Evolutionary conservation across 495 filamentous ascomycete genomes (phyloP).

Genomic region (Chaetomium fimeti): DNA sequence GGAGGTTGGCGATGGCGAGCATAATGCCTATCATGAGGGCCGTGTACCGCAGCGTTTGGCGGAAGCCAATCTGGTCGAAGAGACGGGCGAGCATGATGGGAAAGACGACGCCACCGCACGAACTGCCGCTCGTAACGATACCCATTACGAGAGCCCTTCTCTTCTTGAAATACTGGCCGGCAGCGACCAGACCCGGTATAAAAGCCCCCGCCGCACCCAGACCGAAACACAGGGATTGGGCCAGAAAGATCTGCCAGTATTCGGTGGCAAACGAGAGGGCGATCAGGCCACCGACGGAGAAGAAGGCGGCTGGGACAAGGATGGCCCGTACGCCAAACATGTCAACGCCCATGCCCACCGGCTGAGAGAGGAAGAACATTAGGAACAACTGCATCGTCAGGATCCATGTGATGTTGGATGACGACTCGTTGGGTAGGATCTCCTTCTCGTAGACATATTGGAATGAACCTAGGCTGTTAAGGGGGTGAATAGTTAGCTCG

Average conservation of each 20-base stretch:
- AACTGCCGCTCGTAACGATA: conserved; percentile 3
- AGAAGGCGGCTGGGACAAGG: background rate
- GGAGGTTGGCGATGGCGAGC: conserved; percentile 10
- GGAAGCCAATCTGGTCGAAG: conserved; percentile 9
- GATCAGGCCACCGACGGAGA: conserved; percentile 2
- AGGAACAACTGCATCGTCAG: conserved; percentile 3
- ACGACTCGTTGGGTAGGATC: background rate
- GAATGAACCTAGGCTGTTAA: conserved; percentile 1
- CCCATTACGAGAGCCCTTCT: background rate
- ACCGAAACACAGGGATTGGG: background rate
- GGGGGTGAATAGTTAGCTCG: background rate
- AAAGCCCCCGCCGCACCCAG: background rate
- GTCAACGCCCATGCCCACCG: background rate
- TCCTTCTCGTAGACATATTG: conserved; percentile 14
- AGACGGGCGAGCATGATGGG: conserved; percentile 9
- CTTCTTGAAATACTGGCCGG: conserved; percentile 7
- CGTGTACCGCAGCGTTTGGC: conserved; percentile 1
- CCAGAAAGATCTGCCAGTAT: conserved; percentile 13
- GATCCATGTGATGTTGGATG: conserved; percentile 9
- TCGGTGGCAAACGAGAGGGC: conserved; percentile 1
- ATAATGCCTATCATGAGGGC: conserved; percentile 8
- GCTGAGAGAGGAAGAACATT: conserved; percentile 11
- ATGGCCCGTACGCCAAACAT: conserved; percentile 9
- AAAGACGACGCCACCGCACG: conserved; percentile 6
- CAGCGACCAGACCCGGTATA: background rate